Evolutionary conservation across 2,329 filamentous ascomycete genomes (phyloP).

Genomic region (Calonectria montana): DNA sequence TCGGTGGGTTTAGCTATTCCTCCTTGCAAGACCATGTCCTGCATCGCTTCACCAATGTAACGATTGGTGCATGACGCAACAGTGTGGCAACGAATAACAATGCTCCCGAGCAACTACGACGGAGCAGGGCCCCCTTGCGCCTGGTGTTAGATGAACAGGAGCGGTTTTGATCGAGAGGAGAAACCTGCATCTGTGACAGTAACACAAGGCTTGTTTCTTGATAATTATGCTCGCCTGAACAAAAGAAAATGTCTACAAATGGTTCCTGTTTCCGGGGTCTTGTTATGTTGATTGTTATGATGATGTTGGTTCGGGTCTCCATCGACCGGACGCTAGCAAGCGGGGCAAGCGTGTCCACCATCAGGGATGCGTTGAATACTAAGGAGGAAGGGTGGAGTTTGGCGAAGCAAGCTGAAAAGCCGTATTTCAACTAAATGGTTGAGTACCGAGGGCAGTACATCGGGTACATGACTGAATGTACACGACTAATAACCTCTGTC

Average conservation of each 20-base stretch:
- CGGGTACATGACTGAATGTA: neutral
- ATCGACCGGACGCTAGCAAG: slow-evolving; percentile 21
- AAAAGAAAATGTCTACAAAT: slow-evolving; percentile 28
- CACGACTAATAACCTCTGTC: slow-evolving; percentile 4
- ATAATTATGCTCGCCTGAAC: slow-evolving; percentile 12
- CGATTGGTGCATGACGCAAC: slow-evolving; percentile 37
- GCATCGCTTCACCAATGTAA: slow-evolving; percentile 14
- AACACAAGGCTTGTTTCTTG: slow-evolving; percentile 26
- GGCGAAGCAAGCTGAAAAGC: slow-evolving; percentile 39
- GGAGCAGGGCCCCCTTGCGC: slow-evolving; percentile 4
- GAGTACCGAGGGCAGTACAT: slow-evolving; percentile 18
- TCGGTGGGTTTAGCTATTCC: slow-evolving; percentile 6
- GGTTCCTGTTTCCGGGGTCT: slow-evolving; percentile 12
- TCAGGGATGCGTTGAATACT: slow-evolving; percentile 25
- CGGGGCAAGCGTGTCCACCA: slow-evolving; percentile 30
- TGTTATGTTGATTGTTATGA: slow-evolving; percentile 23
- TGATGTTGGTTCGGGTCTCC: slow-evolving; percentile 30
- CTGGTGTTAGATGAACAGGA: neutral
- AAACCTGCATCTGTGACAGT: slow-evolving; percentile 20
- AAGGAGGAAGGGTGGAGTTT: slow-evolving; percentile 40
- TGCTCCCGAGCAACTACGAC: neutral
- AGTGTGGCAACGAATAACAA: slow-evolving; percentile 5
- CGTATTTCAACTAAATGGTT: slow-evolving; percentile 2
- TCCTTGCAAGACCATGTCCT: slow-evolving; percentile 14
- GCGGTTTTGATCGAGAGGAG: neutral